phyloP scores from a whole-genome alignment of 441 rosid species.

The Populus hybrid region DNA sequence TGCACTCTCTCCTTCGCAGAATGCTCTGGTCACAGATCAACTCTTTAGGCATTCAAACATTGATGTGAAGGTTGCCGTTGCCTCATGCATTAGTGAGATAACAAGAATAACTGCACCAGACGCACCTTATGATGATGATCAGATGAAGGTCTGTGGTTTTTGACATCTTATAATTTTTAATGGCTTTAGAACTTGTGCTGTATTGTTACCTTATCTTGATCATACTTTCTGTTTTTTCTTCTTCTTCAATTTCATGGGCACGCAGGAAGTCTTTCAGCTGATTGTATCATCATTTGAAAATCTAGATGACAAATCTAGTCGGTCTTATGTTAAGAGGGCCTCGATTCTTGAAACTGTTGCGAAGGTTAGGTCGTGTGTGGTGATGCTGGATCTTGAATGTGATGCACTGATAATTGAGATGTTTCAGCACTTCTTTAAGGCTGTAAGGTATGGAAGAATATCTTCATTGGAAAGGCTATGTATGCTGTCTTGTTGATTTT shows the following conservation, averaged over 20 bases:
- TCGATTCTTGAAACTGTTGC: slow-evolving; percentile 95
- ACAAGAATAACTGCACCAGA: slow-evolving; percentile 99
- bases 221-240: not conserved
- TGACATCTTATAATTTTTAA: not conserved
- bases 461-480: slow-evolving; percentile 2
- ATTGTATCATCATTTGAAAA: slow-evolving; percentile 71
- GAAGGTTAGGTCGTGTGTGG: slow-evolving; percentile 90
- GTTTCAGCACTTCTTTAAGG: slow-evolving; percentile 73
- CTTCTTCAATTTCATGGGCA: slow-evolving; percentile 19
- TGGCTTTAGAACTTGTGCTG: not conserved
- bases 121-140: slow-evolving; percentile 92
- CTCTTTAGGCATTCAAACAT: slow-evolving; percentile 64
- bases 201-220: not conserved
- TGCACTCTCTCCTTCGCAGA: slow-evolving; percentile 67
- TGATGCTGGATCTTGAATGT: slow-evolving; percentile 98
- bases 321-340: slow-evolving; percentile 65
- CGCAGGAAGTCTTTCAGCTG: slow-evolving; percentile 41
- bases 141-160: slow-evolving; percentile 73
- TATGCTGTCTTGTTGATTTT: not conserved
- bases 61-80: slow-evolving; percentile 88
- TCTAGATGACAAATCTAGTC: slow-evolving; percentile 61
- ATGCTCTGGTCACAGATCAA: slow-evolving; percentile 62
- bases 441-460: slow-evolving; percentile 57
- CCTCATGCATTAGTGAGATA: slow-evolving; percentile 96
- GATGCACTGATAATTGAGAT: slow-evolving; percentile 75